A percentile compares a stretch with the other conserved stretches of the same genome.
Evolutionary conservation across 345 rosid genomes (phyloP).

Genomic region (Melaleuca quinquenervia): DNA sequence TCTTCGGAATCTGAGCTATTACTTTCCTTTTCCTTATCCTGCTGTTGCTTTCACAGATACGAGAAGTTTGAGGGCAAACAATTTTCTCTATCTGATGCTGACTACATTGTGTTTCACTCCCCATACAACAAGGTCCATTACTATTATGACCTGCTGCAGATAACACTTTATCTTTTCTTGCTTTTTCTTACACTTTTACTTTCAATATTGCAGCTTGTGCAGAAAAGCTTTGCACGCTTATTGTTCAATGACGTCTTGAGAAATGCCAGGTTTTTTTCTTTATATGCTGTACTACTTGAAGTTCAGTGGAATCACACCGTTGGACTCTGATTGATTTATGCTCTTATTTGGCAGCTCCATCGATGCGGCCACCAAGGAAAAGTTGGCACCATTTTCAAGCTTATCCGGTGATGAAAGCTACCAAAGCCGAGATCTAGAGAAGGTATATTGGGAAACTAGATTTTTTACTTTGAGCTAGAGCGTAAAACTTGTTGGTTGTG

Average conservation of each 20-base stretch:
- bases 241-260: conserved; percentile 71
- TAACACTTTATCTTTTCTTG: not conserved
- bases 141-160: not conserved
- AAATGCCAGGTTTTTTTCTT: conserved; percentile 61
- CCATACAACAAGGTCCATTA: conserved; percentile 87
- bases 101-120: conserved; percentile 85
- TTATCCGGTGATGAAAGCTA: conserved; percentile 82
- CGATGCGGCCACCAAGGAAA: conserved; percentile 70
- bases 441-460: conserved; percentile 23
- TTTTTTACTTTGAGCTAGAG: not conserved
- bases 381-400: conserved; percentile 67
- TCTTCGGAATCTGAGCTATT: not conserved
- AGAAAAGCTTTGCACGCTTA: conserved; percentile 95
- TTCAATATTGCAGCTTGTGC: conserved; percentile 77
- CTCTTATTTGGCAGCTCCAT: conserved; percentile 40
- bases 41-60: conserved; percentile 33
- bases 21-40: not conserved
- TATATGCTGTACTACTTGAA: not conserved
- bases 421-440: conserved; percentile 95
- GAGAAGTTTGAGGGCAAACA: conserved; percentile 79
- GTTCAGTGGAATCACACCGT: not conserved
- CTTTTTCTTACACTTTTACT: not conserved
- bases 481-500: not conserved
- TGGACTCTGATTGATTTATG: not conserved
- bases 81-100: conserved; percentile 72